Evolutionary conservation across 2,329 filamentous ascomycete genomes (phyloP), one percentile per base, ranked within the genome.

Genomic region (Endoconidiophora laricicola): DNA sequence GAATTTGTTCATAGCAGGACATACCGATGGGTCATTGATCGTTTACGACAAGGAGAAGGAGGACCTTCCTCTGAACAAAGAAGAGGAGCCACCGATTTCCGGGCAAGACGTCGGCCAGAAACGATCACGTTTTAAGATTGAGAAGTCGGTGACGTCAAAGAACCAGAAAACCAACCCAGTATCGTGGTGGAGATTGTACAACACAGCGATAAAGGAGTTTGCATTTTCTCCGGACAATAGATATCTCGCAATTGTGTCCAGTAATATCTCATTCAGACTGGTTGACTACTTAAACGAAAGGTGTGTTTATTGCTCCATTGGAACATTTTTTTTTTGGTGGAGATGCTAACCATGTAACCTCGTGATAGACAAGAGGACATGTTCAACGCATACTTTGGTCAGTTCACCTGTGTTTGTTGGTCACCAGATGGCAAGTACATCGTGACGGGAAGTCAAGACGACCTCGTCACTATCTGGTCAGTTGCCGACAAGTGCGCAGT

Each of bases 11-110:
- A 70, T 98, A 43, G 88, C 88, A 9, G 83, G 87, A 9, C 88
- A 96, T 62, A 84, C 86, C 71, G 88, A 98, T 60, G 91, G 91
- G 1, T 82, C 83, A 2, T 65, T 98, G 42, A 76, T 98, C 2
- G 86, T 96, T 1, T 98, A 96, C 58, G 91, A 98, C 65, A 98
- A 96, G 65, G 88, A 95, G 60, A 94, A 91, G 62, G 88, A 95
- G 56, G 88, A 95, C 61, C 79, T 81, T 0, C 71, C 79, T 1
- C 91, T 94, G 59, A 71, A 77, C 2, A 73, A 83, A 0, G 86
- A 94, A 60, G 74, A 82, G 33, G 70, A 76, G 50, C 49, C 44
- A 10, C 23, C 37, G 9, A 54, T 55, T 42, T n/a, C 44, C 18
- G 48, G 47, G n/a, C 51, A 53, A 50, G 62, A 67, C n/a, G 56